Base-by-base conservation (phyloP, 495 filamentous ascomycete species). In the Hypoxylon fragiforme region DNA sequence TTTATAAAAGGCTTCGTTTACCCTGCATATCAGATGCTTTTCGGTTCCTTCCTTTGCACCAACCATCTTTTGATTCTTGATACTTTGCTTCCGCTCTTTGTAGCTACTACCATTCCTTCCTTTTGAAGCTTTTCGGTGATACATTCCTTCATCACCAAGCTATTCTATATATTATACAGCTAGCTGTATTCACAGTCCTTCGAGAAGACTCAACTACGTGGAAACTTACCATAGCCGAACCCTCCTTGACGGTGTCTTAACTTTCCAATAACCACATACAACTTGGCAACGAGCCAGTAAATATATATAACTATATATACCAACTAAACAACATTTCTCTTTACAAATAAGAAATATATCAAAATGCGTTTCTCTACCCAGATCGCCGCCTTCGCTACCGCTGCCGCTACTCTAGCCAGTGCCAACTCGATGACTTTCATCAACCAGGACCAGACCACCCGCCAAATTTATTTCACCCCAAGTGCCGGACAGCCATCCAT, bases 401-500 rank as follows among this genome's bases (percentile, higher is more conserved):
- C 63, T 36, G 44, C 67, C 16, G 64, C 68, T 19, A 54, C 65
- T 39, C 28, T 72, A 26, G 57, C 46, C 37, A 68, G 65, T 21
- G 70, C 70, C 55, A 75, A 71, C 71, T 65, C 67, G 16, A 60
- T 81, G 32, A 71, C 73, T 54, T 79, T 82, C 67, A 28, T 73
- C 53, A 73, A 71, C 62, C 73, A 77, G 57, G 79, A 82, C 52
- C 38, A 43, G n/a, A 63, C 66, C n/a, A 49, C 53, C 40, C 76
- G 79, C 45, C 70, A 66, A 22, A 52, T 80, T 55, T 30, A 54
- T 63, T 79, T 78, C 64, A 78, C 72, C 36, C 44, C 64, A 21
- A 70, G 68, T 46, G 63, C 45, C 0, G 66, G 66, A 42, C 44
- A 61, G 8, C 14, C 21, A 0, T 1, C 49, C 2, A 58, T 77